phyloP scores from a whole-genome alignment of 176 grass and related monocot genomes.

The Puya raimondii region DNA sequence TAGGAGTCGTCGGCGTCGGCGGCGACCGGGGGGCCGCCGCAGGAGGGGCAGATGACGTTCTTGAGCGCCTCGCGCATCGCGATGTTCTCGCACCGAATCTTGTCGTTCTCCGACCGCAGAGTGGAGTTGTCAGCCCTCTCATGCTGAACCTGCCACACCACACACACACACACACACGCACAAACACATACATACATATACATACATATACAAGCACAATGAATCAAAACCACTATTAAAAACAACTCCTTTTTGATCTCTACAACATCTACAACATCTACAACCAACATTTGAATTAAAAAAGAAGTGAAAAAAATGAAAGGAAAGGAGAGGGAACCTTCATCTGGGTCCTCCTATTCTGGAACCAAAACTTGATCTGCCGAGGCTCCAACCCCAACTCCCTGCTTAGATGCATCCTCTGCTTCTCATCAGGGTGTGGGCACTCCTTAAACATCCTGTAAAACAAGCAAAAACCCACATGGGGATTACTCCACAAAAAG shows the following conservation, averaged over 20 bases:
- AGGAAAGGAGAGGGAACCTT: slow-evolving; percentile 36
- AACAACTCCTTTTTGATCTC: slow-evolving; percentile 9
- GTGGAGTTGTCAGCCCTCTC: slow-evolving; percentile 88
- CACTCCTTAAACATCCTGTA: slow-evolving; percentile 94
- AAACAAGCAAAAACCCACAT: not conserved
- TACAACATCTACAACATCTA: slow-evolving; percentile 1
- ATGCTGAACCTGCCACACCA: slow-evolving; percentile 52
- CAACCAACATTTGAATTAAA: slow-evolving; percentile 15
- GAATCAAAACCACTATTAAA: not conserved
- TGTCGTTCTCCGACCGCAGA: slow-evolving; percentile 87
- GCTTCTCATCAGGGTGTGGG: slow-evolving; percentile 95
- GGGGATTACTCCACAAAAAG: not conserved
- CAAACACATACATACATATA: not conserved
- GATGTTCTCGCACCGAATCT: slow-evolving; percentile 97
- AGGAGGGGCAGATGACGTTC: slow-evolving; percentile 82
- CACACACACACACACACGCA: too few species aligned
- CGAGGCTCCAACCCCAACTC: slow-evolving; percentile 74
- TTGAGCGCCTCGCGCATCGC: slow-evolving; percentile 85
- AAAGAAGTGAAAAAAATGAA: not conserved
- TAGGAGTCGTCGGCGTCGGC: slow-evolving; percentile 44
- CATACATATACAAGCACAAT: not conserved
- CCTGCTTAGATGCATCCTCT: slow-evolving; percentile 73
- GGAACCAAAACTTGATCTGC: slow-evolving; percentile 99
- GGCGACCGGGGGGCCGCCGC: slow-evolving; percentile 53
- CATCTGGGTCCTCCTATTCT: slow-evolving; percentile 98